Conservation (phyloP, 1,139 yeast species). For the Diutina rugosa region DNA sequence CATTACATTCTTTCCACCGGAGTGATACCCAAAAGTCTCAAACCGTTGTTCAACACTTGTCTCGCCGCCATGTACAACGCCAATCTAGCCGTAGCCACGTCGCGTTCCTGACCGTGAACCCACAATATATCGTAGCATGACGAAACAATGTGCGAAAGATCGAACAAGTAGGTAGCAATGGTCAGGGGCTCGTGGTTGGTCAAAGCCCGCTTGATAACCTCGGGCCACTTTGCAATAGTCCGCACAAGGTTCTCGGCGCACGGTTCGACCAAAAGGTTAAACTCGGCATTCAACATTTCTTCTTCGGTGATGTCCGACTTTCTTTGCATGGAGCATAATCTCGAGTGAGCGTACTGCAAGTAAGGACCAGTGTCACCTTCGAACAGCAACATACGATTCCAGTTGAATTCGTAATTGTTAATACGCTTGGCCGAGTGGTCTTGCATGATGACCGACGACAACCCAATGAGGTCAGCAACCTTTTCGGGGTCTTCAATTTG, state of each 20-base stretch:
- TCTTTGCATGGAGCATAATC: conserved; percentile 91
- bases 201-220: conserved; percentile 70
- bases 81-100: conserved; percentile 81
- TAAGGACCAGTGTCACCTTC: conserved; percentile 99
- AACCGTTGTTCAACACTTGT: conserved; percentile 84
- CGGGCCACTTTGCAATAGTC: conserved; percentile 83
- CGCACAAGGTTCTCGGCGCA: conserved; percentile 66
- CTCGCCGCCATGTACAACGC: conserved; percentile 87
- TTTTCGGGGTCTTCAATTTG: conserved; percentile 92
- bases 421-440: conserved; percentile 98
- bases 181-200: conserved; percentile 91
- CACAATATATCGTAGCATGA: conserved; percentile 91
- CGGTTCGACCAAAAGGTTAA: conserved; percentile 61
- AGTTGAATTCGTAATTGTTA: conserved; percentile 90
- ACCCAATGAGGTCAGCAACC: conserved; percentile 92
- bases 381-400: conserved; percentile 97
- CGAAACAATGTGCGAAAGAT: conserved; percentile 84
- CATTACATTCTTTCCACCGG: conserved; percentile 94
- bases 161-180: conserved; percentile 85
- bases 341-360: conserved; percentile 95
- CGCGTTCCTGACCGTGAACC: conserved; percentile 94
- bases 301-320: conserved; percentile 46
- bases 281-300: conserved; percentile 46
- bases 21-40: conserved; percentile 81
- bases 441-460: conserved; percentile 97